Percentiles rank a stretch among this genome's conserved stretches.
These are phyloP conservation scores for Usnea hakonensis DNA, from an alignment of 495 filamentous ascomycete species.

Conservation along the genomic window DNA sequence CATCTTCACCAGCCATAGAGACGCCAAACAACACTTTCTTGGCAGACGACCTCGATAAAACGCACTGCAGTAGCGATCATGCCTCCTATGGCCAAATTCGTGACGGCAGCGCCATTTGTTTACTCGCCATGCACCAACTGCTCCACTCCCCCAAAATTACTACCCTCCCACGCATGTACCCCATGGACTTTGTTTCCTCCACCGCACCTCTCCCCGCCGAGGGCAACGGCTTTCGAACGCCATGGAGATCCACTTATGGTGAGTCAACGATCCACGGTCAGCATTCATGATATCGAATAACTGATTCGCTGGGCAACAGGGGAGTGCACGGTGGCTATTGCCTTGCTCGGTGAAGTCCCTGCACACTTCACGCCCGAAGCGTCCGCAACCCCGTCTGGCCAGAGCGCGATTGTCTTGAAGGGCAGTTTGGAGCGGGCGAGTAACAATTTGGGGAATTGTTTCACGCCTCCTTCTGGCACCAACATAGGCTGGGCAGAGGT, in stretches of 20 bases:
- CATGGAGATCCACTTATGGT: background rate
- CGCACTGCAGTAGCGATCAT: background rate
- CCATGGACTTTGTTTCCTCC: background rate
- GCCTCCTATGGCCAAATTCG: background rate
- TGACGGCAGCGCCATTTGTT: background rate
- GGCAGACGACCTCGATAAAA: background rate
- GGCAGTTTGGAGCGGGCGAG: background rate
- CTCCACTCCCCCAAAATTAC: background rate
- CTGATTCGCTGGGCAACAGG: background rate
- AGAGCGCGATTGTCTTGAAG: background rate
- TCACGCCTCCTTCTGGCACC: background rate
- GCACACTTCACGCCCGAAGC: background rate
- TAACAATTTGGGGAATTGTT: background rate
- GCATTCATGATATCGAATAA: background rate
- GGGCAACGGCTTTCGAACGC: background rate
- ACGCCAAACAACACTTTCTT: background rate
- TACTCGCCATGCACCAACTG: background rate
- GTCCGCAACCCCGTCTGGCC: background rate
- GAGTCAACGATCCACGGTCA: background rate
- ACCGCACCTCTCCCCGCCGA: background rate
- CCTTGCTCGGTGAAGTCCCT: background rate
- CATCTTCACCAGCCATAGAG: background rate
- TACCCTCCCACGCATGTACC: background rate
- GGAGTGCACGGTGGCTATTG: background rate
- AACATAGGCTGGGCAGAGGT: constrained; percentile 2